Conservation (phyloP, 257 asterid species). For the Salvia miltiorrhiza region DNA sequence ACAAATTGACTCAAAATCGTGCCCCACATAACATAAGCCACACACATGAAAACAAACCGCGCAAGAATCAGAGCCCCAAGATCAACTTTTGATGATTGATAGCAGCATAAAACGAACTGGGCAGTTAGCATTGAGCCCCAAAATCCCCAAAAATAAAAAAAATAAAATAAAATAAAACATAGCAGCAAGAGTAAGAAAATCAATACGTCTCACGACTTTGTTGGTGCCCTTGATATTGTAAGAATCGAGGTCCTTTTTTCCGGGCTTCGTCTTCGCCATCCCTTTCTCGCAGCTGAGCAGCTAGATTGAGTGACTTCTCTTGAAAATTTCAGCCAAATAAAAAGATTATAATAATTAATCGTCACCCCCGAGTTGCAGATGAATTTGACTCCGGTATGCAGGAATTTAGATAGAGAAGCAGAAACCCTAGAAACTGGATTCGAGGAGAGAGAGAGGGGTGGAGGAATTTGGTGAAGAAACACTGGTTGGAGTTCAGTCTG, state of each 20-base stretch:
- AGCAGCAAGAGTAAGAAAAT: background rate
- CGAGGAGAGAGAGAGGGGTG: background rate
- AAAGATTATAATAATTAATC: background rate
- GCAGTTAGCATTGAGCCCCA: background rate
- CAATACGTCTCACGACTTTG: constrained; percentile 62
- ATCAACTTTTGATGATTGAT: background rate
- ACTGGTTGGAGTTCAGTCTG: background rate
- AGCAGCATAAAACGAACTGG: background rate
- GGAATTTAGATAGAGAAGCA: background rate
- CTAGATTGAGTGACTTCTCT: background rate
- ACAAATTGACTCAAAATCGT: background rate
- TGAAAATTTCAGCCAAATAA: background rate
- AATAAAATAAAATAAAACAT: background rate
- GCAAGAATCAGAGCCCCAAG: constrained; percentile 13
- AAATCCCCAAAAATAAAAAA: background rate
- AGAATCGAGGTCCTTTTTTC: constrained; percentile 84
- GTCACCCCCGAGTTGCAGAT: background rate
- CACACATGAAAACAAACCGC: background rate
- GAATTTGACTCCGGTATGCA: background rate
- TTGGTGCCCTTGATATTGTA: constrained; percentile 85
- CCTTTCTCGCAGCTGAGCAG: constrained; percentile 2
- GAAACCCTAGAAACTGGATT: constrained; percentile 14
- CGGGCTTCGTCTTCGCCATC: constrained; percentile 98
- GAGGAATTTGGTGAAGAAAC: background rate
- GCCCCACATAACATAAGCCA: background rate